Percentiles rank a stretch among this genome's conserved stretches.
Conservation (phyloP, 2,329 filamentous ascomycete species). For the Cladosporium sp. region DNA sequence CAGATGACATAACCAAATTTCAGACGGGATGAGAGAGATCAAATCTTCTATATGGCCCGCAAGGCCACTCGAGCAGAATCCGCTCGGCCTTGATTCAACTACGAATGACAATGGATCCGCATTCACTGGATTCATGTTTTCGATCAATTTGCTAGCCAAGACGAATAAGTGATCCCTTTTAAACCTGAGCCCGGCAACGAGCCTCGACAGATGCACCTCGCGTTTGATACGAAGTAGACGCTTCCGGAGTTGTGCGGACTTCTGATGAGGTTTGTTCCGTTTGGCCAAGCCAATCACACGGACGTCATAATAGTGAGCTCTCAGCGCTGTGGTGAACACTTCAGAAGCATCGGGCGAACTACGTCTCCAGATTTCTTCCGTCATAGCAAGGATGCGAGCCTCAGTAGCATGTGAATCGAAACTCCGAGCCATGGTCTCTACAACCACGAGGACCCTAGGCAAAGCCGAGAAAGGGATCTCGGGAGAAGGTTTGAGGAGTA, state of each 20-base stretch:
- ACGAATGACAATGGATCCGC: slow-evolving; percentile 18
- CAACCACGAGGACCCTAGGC: slow-evolving; percentile 23
- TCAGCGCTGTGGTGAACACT: background rate
- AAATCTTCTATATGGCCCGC: slow-evolving; percentile 22
- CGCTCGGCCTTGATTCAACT: slow-evolving; percentile 16
- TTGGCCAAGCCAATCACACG: slow-evolving; percentile 17
- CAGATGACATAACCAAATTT: slow-evolving; percentile 24
- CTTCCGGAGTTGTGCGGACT: slow-evolving; percentile 9
- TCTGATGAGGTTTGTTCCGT: background rate
- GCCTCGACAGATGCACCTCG: slow-evolving; percentile 10
- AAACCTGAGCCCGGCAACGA: slow-evolving; percentile 14
- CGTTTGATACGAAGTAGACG: slow-evolving; percentile 5
- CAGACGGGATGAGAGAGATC: slow-evolving; percentile 20
- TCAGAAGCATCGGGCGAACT: background rate
- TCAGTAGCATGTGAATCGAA: slow-evolving; percentile 18
- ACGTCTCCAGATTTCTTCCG: background rate
- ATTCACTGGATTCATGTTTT: slow-evolving; percentile 11
- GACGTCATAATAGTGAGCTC: slow-evolving; percentile 13
- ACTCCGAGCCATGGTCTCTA: slow-evolving; percentile 20
- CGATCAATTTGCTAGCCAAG: slow-evolving; percentile 15
- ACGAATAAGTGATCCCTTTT: slow-evolving; percentile 16
- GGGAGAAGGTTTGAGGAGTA: slow-evolving; percentile 6
- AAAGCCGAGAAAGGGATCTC: slow-evolving; percentile 16
- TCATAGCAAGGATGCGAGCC: slow-evolving; percentile 14
- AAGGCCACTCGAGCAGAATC: slow-evolving; percentile 19